Evolutionary conservation across 805 yeast species (phyloP).

Genomic region (Saccharomycopsis olivae): DNA sequence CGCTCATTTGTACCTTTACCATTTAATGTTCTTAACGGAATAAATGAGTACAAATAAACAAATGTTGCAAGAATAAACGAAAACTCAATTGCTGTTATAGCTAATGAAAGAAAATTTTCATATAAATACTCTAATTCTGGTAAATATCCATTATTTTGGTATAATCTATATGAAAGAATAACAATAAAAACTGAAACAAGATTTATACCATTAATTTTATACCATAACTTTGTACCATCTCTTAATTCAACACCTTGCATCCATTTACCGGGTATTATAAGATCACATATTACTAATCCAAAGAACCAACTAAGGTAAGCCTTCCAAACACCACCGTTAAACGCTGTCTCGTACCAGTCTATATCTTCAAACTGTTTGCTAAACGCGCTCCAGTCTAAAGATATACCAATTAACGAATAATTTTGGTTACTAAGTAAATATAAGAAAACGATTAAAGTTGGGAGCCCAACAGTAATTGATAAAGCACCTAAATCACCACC

Average conservation of each 20-base stretch:
- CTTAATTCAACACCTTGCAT: constrained; percentile 61
- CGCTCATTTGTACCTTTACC: constrained; percentile 50
- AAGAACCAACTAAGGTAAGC: constrained; percentile 68
- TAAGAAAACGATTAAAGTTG: constrained; percentile 48
- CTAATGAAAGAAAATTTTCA: constrained; percentile 54
- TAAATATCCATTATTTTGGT: constrained; percentile 38
- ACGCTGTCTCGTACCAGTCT: constrained; percentile 24
- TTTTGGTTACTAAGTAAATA: constrained; percentile 51
- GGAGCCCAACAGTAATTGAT: constrained; percentile 55
- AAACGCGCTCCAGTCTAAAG: constrained; percentile 32
- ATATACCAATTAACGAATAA: constrained; percentile 41
- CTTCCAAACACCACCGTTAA: constrained; percentile 43
- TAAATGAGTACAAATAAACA: constrained; percentile 59
- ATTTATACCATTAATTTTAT: constrained; percentile 75
- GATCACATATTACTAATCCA: constrained; percentile 51
- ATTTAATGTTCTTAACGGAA: constrained; percentile 42
- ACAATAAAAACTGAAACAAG: constrained; percentile 30
- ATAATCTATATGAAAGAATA: constrained; percentile 41
- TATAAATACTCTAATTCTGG: constrained; percentile 79
- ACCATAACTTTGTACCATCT: constrained; percentile 60
- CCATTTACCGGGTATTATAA: constrained; percentile 52
- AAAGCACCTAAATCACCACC: constrained; percentile 69
- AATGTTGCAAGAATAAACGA: constrained; percentile 51
- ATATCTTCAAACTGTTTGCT: constrained; percentile 22
- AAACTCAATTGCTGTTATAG: constrained; percentile 51